Base-by-base conservation (phyloP, 2,329 filamentous ascomycete genomes). In the Beauveria pseudobassiana region DNA sequence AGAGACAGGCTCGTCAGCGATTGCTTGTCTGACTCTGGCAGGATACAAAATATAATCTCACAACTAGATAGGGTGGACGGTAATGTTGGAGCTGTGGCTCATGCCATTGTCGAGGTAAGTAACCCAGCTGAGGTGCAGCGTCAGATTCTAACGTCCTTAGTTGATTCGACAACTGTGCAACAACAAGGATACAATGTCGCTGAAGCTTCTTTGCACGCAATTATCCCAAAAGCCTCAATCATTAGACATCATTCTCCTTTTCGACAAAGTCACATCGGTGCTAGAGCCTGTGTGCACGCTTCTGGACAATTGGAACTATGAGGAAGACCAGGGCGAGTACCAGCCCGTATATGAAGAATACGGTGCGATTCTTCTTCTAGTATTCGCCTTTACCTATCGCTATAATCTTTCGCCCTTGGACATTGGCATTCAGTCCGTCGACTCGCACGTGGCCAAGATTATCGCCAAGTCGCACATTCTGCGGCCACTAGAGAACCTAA, bases 11-110 rank as follows among this genome's bases (percentile, higher is more conserved):
- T 99, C 14, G 83, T 96, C 0, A 82, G 86, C 54, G 87, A 95
- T 69, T 96, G 92, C 65, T 82, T 88, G 53, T 82, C 84, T 12
- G 91, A 96, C 66, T 84, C 87, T 0, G 89, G 91, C 64, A 85
- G 87, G 65, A 85, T 90, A 1, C 89, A 92, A 66, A 83, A 87
- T 49, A 79, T 96, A 38, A 85, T 97, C 46, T 84, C 87, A 45
- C 91, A 96, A 68, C 79, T 99, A 26, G 91, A 96, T 62, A 88
- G 88, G 56, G 92, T 95, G 82, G 91, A 96, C 69, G 93, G 93
- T 1, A 97, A 97, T 72, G 91, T 91, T 2, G 91, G 90, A 2
- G 91, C 91, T 2, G 90, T 96, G 20, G 89, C 89, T 56, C 86
- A 88, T 63, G 93, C 92, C 3, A 78, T 93, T 50, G 84, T 87